Conservation (phyloP, 192 early-diverging fungal species). For the Coemansia aciculifera region DNA sequence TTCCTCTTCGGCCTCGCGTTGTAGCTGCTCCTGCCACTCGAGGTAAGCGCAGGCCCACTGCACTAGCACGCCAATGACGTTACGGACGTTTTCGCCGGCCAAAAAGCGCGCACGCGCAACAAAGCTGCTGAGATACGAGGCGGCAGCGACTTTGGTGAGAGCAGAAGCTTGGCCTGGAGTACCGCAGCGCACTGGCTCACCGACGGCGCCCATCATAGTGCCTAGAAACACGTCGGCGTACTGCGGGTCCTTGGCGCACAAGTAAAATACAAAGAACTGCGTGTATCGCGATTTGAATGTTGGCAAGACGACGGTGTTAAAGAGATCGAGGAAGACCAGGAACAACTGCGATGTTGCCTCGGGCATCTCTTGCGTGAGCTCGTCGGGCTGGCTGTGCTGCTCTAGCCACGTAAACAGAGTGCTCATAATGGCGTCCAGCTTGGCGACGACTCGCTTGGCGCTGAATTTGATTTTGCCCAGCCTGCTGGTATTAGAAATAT, state of each 20-base stretch:
- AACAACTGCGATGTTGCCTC: constrained; percentile 61
- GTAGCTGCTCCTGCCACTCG: constrained; percentile 62
- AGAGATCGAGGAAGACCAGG: constrained; percentile 70
- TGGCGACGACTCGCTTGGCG: constrained; percentile 62
- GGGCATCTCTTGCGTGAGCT: constrained; percentile 21
- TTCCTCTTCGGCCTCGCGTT: constrained; percentile 9
- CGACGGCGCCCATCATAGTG: constrained; percentile 63
- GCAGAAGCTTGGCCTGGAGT: constrained; percentile 58
- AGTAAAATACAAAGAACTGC: constrained; percentile 90
- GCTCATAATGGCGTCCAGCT: constrained; percentile 72
- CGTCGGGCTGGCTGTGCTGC: constrained; percentile 24
- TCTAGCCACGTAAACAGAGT: constrained; percentile 66
- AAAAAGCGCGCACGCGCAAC: constrained; percentile 85
- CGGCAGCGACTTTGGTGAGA: constrained; percentile 73
- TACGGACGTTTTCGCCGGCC: constrained; percentile 60
- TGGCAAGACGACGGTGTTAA: constrained; percentile 74
- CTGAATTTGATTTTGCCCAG: constrained; percentile 28
- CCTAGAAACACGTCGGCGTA: constrained; percentile 80
- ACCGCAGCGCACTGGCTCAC: constrained; percentile 43
- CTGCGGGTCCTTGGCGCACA: constrained; percentile 62
- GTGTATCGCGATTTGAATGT: constrained; percentile 89
- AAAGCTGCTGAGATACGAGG: constrained; percentile 85
- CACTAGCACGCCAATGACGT: constrained; percentile 66
- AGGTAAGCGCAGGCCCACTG: constrained; percentile 70
- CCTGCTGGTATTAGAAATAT: constrained; percentile 23